Conservation (phyloP, 768 basidiomycete species). For the Amanita thiersii region DNA sequence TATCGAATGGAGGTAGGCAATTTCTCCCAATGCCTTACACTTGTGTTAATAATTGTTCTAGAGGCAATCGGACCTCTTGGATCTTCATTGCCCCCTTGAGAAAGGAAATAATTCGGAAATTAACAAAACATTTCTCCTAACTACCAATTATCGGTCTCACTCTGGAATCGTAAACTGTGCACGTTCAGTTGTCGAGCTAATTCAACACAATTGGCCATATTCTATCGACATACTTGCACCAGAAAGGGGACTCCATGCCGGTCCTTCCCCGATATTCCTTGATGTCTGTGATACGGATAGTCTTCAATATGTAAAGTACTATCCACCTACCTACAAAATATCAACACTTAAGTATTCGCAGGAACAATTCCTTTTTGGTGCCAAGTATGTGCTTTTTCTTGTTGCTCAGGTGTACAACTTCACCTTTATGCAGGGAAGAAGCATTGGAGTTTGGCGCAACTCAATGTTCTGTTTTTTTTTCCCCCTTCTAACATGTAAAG, state of each 20-base stretch:
- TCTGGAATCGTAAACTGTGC: slow-evolving; percentile 71
- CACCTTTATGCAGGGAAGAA: slow-evolving; percentile 6
- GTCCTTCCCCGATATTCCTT: slow-evolving; percentile 52
- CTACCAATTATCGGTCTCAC: slow-evolving; percentile 64
- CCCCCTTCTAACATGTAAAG: neutral
- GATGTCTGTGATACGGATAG: slow-evolving; percentile 34
- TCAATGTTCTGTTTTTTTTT: slow-evolving; percentile 39
- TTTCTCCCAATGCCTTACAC: neutral
- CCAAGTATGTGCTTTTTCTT: slow-evolving; percentile 27
- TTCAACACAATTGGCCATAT: slow-evolving; percentile 53
- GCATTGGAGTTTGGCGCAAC: slow-evolving; percentile 54
- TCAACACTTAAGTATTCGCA: slow-evolving; percentile 9
- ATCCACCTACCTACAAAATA: neutral
- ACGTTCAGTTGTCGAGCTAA: slow-evolving; percentile 53
- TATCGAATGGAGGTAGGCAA: slow-evolving; percentile 50
- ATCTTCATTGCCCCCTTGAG: neutral
- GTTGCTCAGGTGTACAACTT: neutral
- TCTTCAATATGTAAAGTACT: slow-evolving; percentile 24
- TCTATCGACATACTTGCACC: slow-evolving; percentile 50
- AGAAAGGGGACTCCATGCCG: slow-evolving; percentile 49
- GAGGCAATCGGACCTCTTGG: slow-evolving; percentile 9
- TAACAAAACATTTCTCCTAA: slow-evolving; percentile 43
- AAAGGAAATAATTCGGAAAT: slow-evolving; percentile 1
- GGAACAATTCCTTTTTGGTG: slow-evolving; percentile 54
- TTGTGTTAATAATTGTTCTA: slow-evolving; percentile 7